Percentiles rank a stretch among this genome's conserved stretches.
These are phyloP conservation scores for Pinus albicaulis DNA, from an alignment of 75 land plant species.

Conservation along the genomic window DNA sequence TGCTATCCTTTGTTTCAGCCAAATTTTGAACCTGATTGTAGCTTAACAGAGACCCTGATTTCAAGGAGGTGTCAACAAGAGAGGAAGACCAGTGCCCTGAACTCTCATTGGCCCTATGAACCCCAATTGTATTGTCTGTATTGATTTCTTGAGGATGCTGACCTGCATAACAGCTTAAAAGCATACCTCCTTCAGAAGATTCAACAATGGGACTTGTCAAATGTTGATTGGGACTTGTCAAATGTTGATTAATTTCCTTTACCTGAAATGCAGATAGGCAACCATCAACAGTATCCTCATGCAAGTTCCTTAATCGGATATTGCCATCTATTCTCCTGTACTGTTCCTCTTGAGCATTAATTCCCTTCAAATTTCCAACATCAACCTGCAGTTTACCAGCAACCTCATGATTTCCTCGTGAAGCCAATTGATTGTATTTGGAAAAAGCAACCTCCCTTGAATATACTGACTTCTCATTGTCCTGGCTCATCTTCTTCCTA, in stretches of 20 bases:
- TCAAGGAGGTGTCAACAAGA: not conserved
- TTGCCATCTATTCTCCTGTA: not conserved
- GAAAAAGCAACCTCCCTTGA: not conserved
- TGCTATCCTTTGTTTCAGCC: not conserved
- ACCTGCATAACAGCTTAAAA: not conserved
- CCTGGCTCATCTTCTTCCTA: not conserved
- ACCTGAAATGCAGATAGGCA: not conserved
- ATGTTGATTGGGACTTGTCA: not conserved
- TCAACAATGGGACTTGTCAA: not conserved
- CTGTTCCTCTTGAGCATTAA: constrained; percentile 1
- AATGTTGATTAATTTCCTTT: not conserved
- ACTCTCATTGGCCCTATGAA: not conserved
- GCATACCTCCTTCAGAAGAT: not conserved
- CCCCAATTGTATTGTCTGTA: not conserved
- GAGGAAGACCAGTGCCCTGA: not conserved
- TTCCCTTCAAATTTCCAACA: not conserved
- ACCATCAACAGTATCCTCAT: not conserved
- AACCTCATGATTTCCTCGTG: not conserved
- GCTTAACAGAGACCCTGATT: not conserved
- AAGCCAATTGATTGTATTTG: not conserved
- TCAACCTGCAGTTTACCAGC: not conserved
- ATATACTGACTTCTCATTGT: not conserved
- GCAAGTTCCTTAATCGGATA: not conserved
- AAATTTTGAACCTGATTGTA: not conserved
- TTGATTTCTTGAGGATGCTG: not conserved